Evolutionary conservation across 78 protist species (phyloP), one percentile per base, ranked within the genome.

Genomic region (Monocercomonoides exilis): DNA sequence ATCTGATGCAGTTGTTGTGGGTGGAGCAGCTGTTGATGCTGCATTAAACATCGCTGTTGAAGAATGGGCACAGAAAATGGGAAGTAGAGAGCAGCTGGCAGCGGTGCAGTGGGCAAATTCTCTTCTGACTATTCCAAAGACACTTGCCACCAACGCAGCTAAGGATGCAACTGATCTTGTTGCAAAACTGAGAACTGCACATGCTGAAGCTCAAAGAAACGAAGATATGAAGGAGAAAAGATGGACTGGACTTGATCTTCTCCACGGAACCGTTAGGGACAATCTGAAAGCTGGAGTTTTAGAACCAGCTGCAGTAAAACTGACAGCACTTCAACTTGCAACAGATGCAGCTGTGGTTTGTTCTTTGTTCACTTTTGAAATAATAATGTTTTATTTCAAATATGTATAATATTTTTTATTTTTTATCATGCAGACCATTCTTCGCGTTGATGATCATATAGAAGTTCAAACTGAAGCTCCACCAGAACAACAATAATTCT

Each of bases 11-110:
- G 90, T 97, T 32, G 98, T 94, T 3, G 88, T 91, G 2, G 94
- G 96, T 5, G 97, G 96, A 44, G 99, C 99, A 34, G 94, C 98
- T n/a, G 98, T 96, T 45, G 99, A 98, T 89, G 45, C 97, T 1
- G 98, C 99, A 33, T 98, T 98, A 43, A 89, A 95, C 33, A 89
- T 97, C 80, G 94, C 95, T 92, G 92, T 98, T 45, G 99, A 98
- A 89, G 86, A 91, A 86, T 93, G 89, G 45, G 98, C 99, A 6
- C 45, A 46, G 35, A 89, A 97, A 2, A 90, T 97, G 21, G 92
- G 93, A 42, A 86, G 97, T 3, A 91, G 98, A 44, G 97, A 97
- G 81, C 98, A 98, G 91, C 89, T 98, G 38, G 99, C 99, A 42
- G 90, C 98, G 85, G 92, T 94, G 5, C 98, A 91, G 82, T 99